Evolutionary conservation across 2,329 filamentous ascomycete species (phyloP).

Genomic region (Talaromyces sp.): DNA sequence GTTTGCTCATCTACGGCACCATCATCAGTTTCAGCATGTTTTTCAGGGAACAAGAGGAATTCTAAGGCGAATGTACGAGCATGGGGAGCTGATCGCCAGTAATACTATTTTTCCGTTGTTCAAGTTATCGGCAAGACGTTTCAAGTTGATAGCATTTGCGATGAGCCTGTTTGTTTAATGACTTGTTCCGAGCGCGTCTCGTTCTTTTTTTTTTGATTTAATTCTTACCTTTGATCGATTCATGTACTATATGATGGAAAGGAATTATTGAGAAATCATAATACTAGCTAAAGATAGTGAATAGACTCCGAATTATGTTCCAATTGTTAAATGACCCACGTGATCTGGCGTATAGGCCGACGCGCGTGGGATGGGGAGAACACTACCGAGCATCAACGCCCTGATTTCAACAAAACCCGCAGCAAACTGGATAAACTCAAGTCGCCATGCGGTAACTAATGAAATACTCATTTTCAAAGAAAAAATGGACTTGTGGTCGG

Average conservation of each 20-base stretch:
- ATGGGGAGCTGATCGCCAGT: background rate
- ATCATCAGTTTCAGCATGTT: slow-evolving; percentile 98
- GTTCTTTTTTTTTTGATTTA: background rate
- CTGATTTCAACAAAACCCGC: background rate
- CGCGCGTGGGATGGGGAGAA: background rate
- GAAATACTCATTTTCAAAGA: slow-evolving; percentile 7
- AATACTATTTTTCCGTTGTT: background rate
- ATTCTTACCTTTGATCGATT: background rate
- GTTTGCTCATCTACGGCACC: slow-evolving; percentile 91
- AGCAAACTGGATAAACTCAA: background rate
- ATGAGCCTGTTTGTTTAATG: background rate
- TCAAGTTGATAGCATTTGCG: background rate
- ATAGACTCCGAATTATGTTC: background rate
- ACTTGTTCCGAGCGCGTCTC: background rate
- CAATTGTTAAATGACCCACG: slow-evolving; percentile 2
- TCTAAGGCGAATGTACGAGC: slow-evolving; percentile 47
- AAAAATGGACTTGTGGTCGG: slow-evolving; percentile 36
- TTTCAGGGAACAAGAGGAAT: slow-evolving; percentile 96
- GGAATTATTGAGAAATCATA: background rate
- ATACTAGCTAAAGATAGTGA: background rate
- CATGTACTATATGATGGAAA: background rate
- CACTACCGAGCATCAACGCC: background rate
- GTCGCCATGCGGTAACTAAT: background rate
- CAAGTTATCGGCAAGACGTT: background rate
- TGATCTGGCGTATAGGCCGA: slow-evolving; percentile 8